Evolutionary conservation across 2,329 filamentous ascomycete genomes (phyloP).

Genomic region (Colletotrichum sidae): DNA sequence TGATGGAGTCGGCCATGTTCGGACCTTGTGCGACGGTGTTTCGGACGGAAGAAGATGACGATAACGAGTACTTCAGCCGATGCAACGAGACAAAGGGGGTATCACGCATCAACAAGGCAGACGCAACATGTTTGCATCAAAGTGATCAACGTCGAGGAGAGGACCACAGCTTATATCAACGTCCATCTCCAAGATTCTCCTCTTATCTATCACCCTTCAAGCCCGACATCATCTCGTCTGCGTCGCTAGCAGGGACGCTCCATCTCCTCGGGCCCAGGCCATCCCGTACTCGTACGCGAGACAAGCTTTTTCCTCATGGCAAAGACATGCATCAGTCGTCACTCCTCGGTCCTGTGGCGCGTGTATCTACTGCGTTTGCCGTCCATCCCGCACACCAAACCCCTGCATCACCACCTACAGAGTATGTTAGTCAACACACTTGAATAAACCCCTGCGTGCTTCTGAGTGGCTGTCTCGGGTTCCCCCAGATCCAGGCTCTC

Average conservation of each 20-base stretch:
- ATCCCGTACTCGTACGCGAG: conserved; percentile 20
- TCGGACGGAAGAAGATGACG: neutral
- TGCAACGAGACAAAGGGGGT: neutral
- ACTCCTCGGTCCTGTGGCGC: no score
- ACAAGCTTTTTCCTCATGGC: conserved; percentile 24
- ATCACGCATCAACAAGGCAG: neutral
- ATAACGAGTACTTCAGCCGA: neutral
- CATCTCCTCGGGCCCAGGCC: neutral
- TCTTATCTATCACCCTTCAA: conserved; percentile 12
- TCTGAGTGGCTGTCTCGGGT: conserved; percentile 3
- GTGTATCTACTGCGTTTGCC: no score
- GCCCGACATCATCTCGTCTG: neutral
- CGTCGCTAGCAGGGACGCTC: neutral
- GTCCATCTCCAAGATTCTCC: neutral
- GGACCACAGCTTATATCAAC: conserved; percentile 8
- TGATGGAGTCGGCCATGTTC: conserved; percentile 28
- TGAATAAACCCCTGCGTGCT: neutral
- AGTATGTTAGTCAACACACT: conserved; percentile 20
- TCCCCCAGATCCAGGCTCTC: neutral
- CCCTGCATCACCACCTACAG: neutral
- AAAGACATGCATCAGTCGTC: neutral
- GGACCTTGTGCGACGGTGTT: neutral
- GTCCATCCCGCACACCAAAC: no score
- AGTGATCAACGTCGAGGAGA: neutral
- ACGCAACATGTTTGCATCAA: neutral